phyloP scores from a whole-genome alignment of 306 rosid species.

The Acacia acuminata region DNA sequence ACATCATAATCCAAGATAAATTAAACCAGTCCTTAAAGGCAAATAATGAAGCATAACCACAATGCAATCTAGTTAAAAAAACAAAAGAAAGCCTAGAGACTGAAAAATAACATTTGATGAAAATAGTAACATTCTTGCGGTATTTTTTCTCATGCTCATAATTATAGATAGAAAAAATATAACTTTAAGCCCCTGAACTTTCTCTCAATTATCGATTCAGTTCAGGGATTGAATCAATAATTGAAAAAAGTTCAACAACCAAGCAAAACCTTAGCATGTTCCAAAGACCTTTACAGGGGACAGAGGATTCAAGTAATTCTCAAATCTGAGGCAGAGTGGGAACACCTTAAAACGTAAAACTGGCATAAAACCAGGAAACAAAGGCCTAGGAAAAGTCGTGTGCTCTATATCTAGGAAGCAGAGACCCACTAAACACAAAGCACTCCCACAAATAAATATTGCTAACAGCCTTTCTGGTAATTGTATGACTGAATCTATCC shows the following conservation, averaged over 20 bases:
- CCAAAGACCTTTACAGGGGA: background rate
- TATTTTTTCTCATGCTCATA: background rate
- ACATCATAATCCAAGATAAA: constrained; percentile 24
- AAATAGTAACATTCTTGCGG: background rate
- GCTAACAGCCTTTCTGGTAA: constrained; percentile 4
- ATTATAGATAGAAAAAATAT: background rate
- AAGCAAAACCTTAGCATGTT: background rate
- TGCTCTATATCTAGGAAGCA: background rate
- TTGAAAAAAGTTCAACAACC: background rate
- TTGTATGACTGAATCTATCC: constrained; percentile 1
- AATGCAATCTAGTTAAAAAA: constrained; percentile 20
- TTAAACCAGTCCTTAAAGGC: constrained; percentile 14
- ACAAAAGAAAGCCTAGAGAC: constrained; percentile 5
- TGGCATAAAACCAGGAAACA: background rate
- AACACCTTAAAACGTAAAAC: background rate
- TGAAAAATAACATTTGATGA: background rate
- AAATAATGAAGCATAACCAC: constrained; percentile 21
- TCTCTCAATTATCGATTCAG: background rate
- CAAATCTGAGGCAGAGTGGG: constrained; percentile 3
- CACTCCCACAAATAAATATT: background rate
- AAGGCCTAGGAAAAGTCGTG: background rate
- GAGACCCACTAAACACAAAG: background rate
- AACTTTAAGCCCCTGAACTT: background rate
- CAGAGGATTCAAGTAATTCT: background rate
- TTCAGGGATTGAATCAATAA: background rate